phyloP scores from a whole-genome alignment of 2,329 filamentous ascomycete species.

The Trichoderma gracile region DNA sequence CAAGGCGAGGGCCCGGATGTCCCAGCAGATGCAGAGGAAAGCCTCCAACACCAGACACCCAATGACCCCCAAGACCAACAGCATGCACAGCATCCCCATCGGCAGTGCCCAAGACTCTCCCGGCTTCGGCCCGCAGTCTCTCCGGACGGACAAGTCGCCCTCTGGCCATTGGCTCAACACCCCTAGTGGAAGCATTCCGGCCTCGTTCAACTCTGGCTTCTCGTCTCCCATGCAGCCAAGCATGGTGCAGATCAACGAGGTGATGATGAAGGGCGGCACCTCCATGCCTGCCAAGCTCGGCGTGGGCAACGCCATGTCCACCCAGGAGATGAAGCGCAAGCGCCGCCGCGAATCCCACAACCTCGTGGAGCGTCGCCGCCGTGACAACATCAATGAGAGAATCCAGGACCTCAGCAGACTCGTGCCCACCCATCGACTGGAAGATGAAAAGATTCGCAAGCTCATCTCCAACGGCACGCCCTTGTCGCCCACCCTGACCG shows the following conservation, averaged over 20 bases:
- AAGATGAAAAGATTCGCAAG: slow-evolving; percentile 96
- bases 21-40: slow-evolving; percentile 69
- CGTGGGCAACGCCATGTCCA: slow-evolving; percentile 60
- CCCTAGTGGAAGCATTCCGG: slow-evolving; percentile 73
- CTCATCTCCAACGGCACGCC: slow-evolving; percentile 90
- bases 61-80: slow-evolving; percentile 83
- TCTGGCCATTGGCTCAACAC: slow-evolving; percentile 92
- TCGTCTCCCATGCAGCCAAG: slow-evolving; percentile 74
- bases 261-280: slow-evolving; percentile 82
- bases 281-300: slow-evolving; percentile 88
- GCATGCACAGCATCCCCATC: slow-evolving; percentile 71
- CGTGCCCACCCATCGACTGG: slow-evolving; percentile 86
- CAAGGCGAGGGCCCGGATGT: slow-evolving; percentile 60
- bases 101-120: slow-evolving; percentile 62
- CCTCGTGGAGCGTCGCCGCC: slow-evolving; percentile 86
- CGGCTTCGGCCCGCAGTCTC: slow-evolving; percentile 75
- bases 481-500: slow-evolving; percentile 77
- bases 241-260: slow-evolving; percentile 80
- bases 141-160: slow-evolving; percentile 77
- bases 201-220: slow-evolving; percentile 85
- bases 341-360: slow-evolving; percentile 93
- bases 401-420: slow-evolving; percentile 95
- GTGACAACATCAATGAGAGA: slow-evolving; percentile 98
- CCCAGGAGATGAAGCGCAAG: slow-evolving; percentile 91
- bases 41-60: slow-evolving; percentile 74